phyloP scores from a whole-genome alignment of 805 yeast genomes.

The Zygoascus biomembranicola region DNA sequence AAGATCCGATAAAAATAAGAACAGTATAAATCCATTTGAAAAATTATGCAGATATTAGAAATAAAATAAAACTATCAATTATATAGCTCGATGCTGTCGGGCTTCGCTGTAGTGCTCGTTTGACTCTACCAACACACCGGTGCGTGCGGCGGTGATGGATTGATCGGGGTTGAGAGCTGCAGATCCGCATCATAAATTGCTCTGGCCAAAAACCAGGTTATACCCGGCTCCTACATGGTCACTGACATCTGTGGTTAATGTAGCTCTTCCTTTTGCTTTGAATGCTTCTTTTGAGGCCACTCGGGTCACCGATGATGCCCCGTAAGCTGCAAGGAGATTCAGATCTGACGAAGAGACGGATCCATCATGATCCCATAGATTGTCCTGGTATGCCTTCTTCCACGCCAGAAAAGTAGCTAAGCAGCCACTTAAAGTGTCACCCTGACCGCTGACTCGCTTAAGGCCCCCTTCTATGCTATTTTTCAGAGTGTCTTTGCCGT shows the following conservation, averaged over 20 bases:
- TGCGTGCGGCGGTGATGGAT: no score
- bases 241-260: slow-evolving; percentile 81
- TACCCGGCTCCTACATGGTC: slow-evolving; percentile 58
- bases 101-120: no score
- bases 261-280: slow-evolving; percentile 55
- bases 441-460: slow-evolving; percentile 93
- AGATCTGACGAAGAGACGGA: slow-evolving; percentile 27
- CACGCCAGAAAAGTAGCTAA: slow-evolving; percentile 78
- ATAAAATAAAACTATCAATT: no score
- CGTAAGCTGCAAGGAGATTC: slow-evolving; percentile 43
- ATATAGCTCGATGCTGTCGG: no score
- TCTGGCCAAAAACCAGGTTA: slow-evolving; percentile 32
- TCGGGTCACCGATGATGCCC: slow-evolving; percentile 63
- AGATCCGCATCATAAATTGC: neutral
- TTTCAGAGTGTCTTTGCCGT: slow-evolving; percentile 36
- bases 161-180: no score
- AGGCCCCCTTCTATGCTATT: slow-evolving; percentile 52
- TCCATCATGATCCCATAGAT: slow-evolving; percentile 47
- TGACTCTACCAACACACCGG: no score
- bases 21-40: no score
- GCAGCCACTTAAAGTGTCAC: slow-evolving; percentile 84
- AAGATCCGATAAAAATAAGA: no score
- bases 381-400: slow-evolving; percentile 55
- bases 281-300: slow-evolving; percentile 59
- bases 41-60: no score